Evolutionary conservation across 2,329 filamentous ascomycete species (phyloP), one percentile per base, ranked within the genome.

Genomic region (Exophiala lecanii-corni): DNA sequence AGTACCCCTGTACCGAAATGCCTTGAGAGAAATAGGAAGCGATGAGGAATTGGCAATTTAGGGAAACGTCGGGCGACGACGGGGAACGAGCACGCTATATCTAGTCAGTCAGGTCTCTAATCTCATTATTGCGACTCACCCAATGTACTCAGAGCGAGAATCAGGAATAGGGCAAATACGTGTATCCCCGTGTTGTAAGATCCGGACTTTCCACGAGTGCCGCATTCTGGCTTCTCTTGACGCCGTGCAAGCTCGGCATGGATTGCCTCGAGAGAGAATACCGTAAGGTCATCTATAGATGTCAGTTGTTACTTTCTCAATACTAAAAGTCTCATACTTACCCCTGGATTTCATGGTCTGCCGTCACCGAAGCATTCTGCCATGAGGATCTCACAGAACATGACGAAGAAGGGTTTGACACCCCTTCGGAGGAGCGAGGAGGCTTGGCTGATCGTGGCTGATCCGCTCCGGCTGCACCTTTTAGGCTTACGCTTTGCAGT

Each of bases 1-100:
- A 92, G 71, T 15, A 92, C 87, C 46, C 86, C 86, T 1, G 86
- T 92, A 58, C 86, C 84, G 53, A 87, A 84, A 66, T 88, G 84
- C 52, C 84, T 79, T 56, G 79, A 81, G 50, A 81, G 69, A 60
- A 84, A 83, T 50, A 84, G 73, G 55, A 84, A 72, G 16, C 63
- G 72, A 50, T 72, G 73, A 39, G 81, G 80, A 41, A 75, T 74
- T 39, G 71, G 74, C 42, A 79, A 71, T 36, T 73, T 71, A 26
- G 74, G 75, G 26, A 74, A 69, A 51, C 77, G 74, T 40, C 76
- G 74, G 7, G 79, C 82, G 41, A 86, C 64, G 23, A 86, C 67
- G 1, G 82, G 82, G 40, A 86, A 80, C 3, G 75, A 79, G 59
- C 81, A 84, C 20, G 79, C 80, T 76, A 62, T 71, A 10, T 40